Percentiles rank a stretch among this genome's conserved stretches.
Conservation (phyloP, 2,329 filamentous ascomycete genomes). For the Sphaerulina vaccinii region DNA sequence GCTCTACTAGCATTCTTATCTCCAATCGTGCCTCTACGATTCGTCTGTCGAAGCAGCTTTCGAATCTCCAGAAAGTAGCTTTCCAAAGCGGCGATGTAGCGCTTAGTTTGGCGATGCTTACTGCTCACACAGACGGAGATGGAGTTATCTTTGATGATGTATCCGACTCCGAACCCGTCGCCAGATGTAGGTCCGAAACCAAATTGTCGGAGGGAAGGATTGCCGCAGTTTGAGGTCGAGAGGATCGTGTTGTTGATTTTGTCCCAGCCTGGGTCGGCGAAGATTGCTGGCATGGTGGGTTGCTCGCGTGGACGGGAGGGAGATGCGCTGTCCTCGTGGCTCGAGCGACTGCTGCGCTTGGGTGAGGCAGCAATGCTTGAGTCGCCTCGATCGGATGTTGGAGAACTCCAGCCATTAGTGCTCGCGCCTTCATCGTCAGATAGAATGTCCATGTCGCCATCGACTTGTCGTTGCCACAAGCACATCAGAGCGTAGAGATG, state of each 20-base stretch:
- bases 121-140: constrained; percentile 89
- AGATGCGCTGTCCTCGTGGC: constrained; percentile 50
- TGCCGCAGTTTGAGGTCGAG: constrained; percentile 97
- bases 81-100: constrained; percentile 86
- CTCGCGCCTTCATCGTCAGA: constrained; percentile 47
- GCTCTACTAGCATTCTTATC: constrained; percentile 58
- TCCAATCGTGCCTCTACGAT: constrained; percentile 53
- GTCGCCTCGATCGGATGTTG: constrained; percentile 43
- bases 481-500: constrained; percentile 93
- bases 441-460: constrained; percentile 61
- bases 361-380: constrained; percentile 54
- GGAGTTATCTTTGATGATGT: constrained; percentile 94
- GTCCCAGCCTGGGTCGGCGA: constrained; percentile 88
- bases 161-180: constrained; percentile 95
- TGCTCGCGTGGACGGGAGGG: constrained; percentile 49
- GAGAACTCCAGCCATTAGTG: constrained; percentile 59
- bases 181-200: constrained; percentile 93
- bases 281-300: constrained; percentile 70
- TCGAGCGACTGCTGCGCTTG: constrained; percentile 50
- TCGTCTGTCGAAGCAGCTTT: constrained; percentile 72
- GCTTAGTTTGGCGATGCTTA: constrained; percentile 89
- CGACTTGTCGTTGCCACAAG: constrained; percentile 86
- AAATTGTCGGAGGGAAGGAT: constrained; percentile 90
- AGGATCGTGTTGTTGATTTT: constrained; percentile 91
- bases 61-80: constrained; percentile 88